phyloP scores from a whole-genome alignment of 371 early-diverging fungal species.

The Fennellomyces sp. region DNA sequence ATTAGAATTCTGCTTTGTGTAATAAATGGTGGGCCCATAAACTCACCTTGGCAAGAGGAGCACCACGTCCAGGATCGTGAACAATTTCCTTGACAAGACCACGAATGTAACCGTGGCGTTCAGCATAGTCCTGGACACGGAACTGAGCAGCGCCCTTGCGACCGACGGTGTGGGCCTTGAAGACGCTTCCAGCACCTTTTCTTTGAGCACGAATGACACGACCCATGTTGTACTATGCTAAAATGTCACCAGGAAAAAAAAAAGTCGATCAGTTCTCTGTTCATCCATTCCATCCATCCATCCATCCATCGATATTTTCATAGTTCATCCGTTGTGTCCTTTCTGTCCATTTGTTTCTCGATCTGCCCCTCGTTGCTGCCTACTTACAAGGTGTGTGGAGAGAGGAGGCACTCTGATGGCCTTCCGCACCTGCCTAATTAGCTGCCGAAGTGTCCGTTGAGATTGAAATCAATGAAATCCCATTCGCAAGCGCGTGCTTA shows the following conservation, averaged over 20 bases:
- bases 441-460: too few relatives aligned
- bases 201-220: conserved; percentile 89
- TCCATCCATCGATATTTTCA: neutral
- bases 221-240: conserved; percentile 57
- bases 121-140: conserved; percentile 93
- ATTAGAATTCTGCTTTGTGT: too few relatives aligned
- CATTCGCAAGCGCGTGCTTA: too few relatives aligned
- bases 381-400: neutral
- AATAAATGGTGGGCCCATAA: too few relatives aligned
- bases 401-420: neutral
- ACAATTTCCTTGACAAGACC: conserved; percentile 99
- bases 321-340: too few relatives aligned
- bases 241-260: neutral
- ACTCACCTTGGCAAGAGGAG: conserved; percentile 96
- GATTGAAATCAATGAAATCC: too few relatives aligned
- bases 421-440: too few relatives aligned
- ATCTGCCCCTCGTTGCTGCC: neutral
- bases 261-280: neutral
- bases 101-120: conserved; percentile 96
- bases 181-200: conserved; percentile 99
- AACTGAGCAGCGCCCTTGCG: conserved; percentile 97
- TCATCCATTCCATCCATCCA: neutral
- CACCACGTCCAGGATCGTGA: conserved; percentile 99
- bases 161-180: conserved; percentile 95
- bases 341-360: neutral